These are phyloP conservation scores for Saccharum spontaneum DNA, from an alignment of 176 grass and related monocot genomes.

Conservation along the genomic window DNA sequence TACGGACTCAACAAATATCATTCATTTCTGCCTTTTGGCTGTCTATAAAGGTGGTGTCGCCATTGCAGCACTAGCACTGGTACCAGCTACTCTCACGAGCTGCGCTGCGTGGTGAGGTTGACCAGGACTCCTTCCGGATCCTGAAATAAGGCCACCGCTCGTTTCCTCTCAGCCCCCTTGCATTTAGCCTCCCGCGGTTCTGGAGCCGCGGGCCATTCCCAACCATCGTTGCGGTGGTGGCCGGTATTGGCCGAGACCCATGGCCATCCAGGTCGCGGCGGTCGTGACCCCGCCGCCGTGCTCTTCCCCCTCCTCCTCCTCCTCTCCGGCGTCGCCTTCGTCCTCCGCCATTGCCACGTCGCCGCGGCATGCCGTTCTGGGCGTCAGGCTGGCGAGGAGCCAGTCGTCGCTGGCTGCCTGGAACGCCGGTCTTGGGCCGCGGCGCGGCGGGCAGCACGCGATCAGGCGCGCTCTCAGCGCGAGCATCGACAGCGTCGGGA, in stretches of 20 bases:
- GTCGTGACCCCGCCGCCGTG: slow-evolving; percentile 32
- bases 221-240: slow-evolving; percentile 48
- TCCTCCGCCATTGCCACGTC: slow-evolving; percentile 38
- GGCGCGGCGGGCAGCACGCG: slow-evolving; percentile 17
- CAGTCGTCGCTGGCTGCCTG: slow-evolving; percentile 51
- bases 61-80: slow-evolving; percentile 11
- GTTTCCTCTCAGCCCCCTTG: slow-evolving; percentile 26
- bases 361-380: slow-evolving; percentile 36
- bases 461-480: slow-evolving; percentile 48
- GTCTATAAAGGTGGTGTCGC: slow-evolving; percentile 32
- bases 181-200: slow-evolving; percentile 39
- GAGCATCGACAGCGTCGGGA: slow-evolving; percentile 49
- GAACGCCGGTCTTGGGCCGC: background rate
- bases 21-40: background rate
- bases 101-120: slow-evolving; percentile 24
- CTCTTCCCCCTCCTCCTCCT: background rate
- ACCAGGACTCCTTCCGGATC: slow-evolving; percentile 48
- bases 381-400: slow-evolving; percentile 40
- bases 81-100: slow-evolving; percentile 40
- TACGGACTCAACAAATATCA: background rate
- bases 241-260: slow-evolving; percentile 39
- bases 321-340: slow-evolving; percentile 39
- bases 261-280: slow-evolving; percentile 39
- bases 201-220: slow-evolving; percentile 46
- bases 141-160: slow-evolving; percentile 57